Conservation (phyloP, 2,329 filamentous ascomycete species). For the Pseudopyrenochaeta lycopersici region DNA sequence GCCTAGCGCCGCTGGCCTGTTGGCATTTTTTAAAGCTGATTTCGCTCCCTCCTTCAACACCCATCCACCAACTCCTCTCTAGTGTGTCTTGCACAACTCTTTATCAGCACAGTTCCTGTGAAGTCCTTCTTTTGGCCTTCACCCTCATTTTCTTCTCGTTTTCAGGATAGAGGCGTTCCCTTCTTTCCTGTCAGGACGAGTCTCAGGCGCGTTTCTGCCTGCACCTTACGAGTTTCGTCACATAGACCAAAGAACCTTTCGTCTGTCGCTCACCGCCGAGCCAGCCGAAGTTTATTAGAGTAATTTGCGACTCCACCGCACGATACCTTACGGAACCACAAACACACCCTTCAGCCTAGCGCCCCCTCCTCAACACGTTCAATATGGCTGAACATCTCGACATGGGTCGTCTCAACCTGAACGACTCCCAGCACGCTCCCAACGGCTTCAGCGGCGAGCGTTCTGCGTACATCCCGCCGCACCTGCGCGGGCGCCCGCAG, state of each 20-base stretch:
- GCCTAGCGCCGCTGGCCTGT: conserved; percentile 28
- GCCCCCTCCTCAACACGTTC: conserved; percentile 21
- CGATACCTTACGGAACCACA: conserved; percentile 7
- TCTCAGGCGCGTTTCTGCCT: conserved; percentile 54
- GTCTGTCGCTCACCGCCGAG: conserved; percentile 44
- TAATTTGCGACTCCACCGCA: conserved; percentile 27
- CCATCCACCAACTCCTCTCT: conserved; percentile 38
- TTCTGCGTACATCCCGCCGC: conserved; percentile 84
- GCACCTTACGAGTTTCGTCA: conserved; percentile 43
- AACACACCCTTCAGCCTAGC: conserved; percentile 11
- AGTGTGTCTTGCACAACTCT: conserved; percentile 42
- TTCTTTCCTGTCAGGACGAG: conserved; percentile 49
- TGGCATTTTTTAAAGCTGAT: conserved; percentile 29
- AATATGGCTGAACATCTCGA: conserved; percentile 70
- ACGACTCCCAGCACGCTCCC: conserved; percentile 69
- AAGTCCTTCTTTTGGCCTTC: conserved; percentile 54
- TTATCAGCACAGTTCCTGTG: conserved; percentile 42
- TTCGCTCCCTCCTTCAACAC: conserved; percentile 32
- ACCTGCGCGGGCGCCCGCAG: conserved; percentile 68
- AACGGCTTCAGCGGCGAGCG: conserved; percentile 63
- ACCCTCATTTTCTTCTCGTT: conserved; percentile 52
- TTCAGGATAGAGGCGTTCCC: conserved; percentile 48
- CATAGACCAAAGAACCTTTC: conserved; percentile 35
- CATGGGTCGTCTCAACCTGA: conserved; percentile 78
- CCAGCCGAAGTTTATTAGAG: conserved; percentile 32